Evolutionary conservation across 2,329 filamentous ascomycete genomes (phyloP).

Genomic region (Fusarium sp.): DNA sequence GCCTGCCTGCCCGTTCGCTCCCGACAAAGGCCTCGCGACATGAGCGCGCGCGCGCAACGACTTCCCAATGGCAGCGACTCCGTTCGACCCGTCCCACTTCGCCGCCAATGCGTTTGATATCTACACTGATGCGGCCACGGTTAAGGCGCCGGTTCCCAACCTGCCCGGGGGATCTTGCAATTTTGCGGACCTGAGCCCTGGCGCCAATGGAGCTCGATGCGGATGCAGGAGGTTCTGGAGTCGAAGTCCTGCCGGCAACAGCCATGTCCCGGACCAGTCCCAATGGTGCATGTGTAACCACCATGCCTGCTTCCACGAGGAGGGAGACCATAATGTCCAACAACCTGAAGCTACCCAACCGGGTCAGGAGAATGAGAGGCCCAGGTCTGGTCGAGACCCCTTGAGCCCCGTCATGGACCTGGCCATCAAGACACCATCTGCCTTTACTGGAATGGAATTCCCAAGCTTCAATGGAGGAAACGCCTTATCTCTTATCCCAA

Average conservation of each 20-base stretch:
- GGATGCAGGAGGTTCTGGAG: slow-evolving; percentile 69
- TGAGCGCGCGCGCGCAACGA: slow-evolving; percentile 35
- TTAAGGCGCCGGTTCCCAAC: slow-evolving; percentile 41
- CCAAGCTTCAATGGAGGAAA: slow-evolving; percentile 47
- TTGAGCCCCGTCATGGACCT: slow-evolving; percentile 62
- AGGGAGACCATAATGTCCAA: slow-evolving; percentile 46
- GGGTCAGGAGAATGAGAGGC: slow-evolving; percentile 63
- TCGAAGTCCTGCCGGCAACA: slow-evolving; percentile 49
- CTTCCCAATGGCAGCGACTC: slow-evolving; percentile 60
- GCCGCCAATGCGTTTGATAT: slow-evolving; percentile 62
- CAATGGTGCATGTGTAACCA: slow-evolving; percentile 69
- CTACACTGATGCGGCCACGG: slow-evolving; percentile 56
- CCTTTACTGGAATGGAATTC: slow-evolving; percentile 53
- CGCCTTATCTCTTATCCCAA: slow-evolving; percentile 50
- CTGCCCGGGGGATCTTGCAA: slow-evolving; percentile 65
- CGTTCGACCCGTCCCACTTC: slow-evolving; percentile 56
- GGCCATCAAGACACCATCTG: slow-evolving; percentile 51
- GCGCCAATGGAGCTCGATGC: slow-evolving; percentile 61
- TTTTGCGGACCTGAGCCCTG: slow-evolving; percentile 62
- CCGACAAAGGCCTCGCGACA: slow-evolving; percentile 38
- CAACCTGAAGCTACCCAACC: slow-evolving; percentile 41
- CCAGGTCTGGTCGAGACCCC: slow-evolving; percentile 57
- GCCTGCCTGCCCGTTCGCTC: slow-evolving; percentile 13
- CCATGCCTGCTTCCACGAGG: slow-evolving; percentile 68
- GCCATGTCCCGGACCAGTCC: slow-evolving; percentile 52